phyloP scores from a whole-genome alignment of 1,284 basidiomycete genomes.

The Puccinia hordei region DNA sequence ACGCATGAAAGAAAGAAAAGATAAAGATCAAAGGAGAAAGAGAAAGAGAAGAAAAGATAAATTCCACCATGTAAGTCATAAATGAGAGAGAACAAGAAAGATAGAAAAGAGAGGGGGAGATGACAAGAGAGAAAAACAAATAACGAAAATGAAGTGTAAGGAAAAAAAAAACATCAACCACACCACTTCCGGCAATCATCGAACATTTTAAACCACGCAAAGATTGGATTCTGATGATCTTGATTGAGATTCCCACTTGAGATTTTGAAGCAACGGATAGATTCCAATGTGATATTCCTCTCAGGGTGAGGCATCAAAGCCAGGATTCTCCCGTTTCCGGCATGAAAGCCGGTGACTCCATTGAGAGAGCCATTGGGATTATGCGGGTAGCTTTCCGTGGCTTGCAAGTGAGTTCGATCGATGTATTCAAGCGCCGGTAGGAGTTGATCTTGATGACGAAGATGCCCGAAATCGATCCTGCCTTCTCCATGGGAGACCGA shows the following conservation, averaged over 20 bases:
- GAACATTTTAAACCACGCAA: conserved; percentile 49
- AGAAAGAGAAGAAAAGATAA: not conserved
- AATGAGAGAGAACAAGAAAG: not conserved
- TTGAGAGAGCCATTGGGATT: conserved; percentile 92
- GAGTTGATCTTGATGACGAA: conserved; percentile 59
- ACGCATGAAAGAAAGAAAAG: not conserved
- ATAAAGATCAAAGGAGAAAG: not conserved
- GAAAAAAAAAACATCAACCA: conserved; percentile 15
- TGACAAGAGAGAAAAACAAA: not conserved
- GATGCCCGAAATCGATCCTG: conserved; percentile 70
- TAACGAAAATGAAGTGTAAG: not conserved
- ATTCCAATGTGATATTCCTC: conserved; percentile 73
- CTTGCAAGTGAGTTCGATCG: conserved; percentile 66
- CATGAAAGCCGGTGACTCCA: conserved; percentile 86
- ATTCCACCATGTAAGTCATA: not conserved
- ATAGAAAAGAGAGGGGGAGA: not conserved
- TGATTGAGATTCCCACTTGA: conserved; percentile 60
- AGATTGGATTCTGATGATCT: conserved; percentile 58
- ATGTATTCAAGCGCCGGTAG: conserved; percentile 73
- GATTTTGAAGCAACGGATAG: conserved; percentile 66
- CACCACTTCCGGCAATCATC: conserved; percentile 44
- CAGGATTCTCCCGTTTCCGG: conserved; percentile 79
- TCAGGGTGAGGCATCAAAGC: conserved; percentile 97
- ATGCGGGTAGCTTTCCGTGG: conserved; percentile 78
- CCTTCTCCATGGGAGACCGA: conserved; percentile 97